Evolutionary conservation across 495 filamentous ascomycete species (phyloP), one percentile per base, ranked within the genome.

Genomic region (Trichoderma reesei): DNA sequence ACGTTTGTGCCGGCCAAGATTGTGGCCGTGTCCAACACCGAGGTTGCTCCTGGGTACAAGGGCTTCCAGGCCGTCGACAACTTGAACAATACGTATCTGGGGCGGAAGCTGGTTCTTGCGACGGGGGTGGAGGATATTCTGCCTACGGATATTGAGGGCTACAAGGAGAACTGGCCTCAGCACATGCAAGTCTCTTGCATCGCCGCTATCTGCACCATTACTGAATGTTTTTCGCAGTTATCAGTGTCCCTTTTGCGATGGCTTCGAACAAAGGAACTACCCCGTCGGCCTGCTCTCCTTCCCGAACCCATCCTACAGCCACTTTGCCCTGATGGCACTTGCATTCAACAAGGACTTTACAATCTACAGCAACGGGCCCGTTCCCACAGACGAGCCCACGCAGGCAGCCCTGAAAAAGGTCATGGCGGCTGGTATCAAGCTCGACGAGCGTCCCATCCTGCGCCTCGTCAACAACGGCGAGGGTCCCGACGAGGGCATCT

Each of bases 71-170:
- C 70, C 2, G 65, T 63, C 14, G 78, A 81, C 62, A 69, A 34
- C 0, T 36, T 64, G 1, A 75, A 74, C 0, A 63, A 67, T 20
- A 65, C 11, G 18, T 83, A 72, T 67, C 64, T 65, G 13, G 80
- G 82, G 2, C 68, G 73, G 37, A 84, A 83, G 65, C 34, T 86
- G 3, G 71, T 80, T 1, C 68, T 86, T 5, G 83, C 80, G 0
- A 79, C 66, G 5, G 82, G 83, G 0, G 74, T 78, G 0, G 62
- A 42, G 41, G 82, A 84, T 60, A 54, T 75, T 13, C 69, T 79
- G 59, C 69, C 69, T 3, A 65, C 10, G 11, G 62, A 62, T 8
- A 67, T 72, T 5, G 42, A 64, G 59, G 78, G 79, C 2, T 81
- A 76, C 64, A 67, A 39, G n/a, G 74, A 78, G 16, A 66, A 69